Percentiles rank a stretch among this genome's conserved stretches.
phyloP scores from a whole-genome alignment of 345 rosid species.

The Populus deltoides region DNA sequence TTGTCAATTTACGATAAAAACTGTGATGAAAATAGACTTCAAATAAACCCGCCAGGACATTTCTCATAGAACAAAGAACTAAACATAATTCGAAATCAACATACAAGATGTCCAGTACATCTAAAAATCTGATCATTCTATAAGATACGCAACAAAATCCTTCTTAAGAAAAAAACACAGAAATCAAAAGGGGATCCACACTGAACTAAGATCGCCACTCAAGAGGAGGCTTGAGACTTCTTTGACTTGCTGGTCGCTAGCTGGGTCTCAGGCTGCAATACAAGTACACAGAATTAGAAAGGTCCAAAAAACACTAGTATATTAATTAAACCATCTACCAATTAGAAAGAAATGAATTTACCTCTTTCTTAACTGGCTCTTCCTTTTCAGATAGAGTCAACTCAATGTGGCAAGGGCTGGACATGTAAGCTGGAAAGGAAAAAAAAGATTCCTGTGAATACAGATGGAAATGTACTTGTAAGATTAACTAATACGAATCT shows the following conservation, averaged over 20 bases:
- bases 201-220: not conserved
- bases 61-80: constrained; percentile 7
- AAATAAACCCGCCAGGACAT: not conserved
- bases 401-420: constrained; percentile 95
- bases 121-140: constrained; percentile 28
- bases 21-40: not conserved
- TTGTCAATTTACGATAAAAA: not conserved
- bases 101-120: constrained; percentile 12
- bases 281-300: not conserved
- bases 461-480: too few species aligned
- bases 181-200: not conserved
- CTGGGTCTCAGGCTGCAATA: constrained; percentile 78
- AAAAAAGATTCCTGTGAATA: not conserved
- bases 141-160: constrained; percentile 16
- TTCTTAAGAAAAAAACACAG: not conserved
- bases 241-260: constrained; percentile 70
- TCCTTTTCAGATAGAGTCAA: constrained; percentile 85
- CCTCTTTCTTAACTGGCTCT: constrained; percentile 95
- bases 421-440: constrained; percentile 75
- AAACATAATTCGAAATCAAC: constrained; percentile 16
- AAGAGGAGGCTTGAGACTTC: constrained; percentile 49
- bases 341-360: constrained; percentile 13
- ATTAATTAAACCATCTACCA: too few species aligned
- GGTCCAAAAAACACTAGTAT: not conserved
- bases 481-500: not conserved